phyloP scores from a whole-genome alignment of 1,284 basidiomycete genomes.

The Cryptococcus wingfieldii region DNA sequence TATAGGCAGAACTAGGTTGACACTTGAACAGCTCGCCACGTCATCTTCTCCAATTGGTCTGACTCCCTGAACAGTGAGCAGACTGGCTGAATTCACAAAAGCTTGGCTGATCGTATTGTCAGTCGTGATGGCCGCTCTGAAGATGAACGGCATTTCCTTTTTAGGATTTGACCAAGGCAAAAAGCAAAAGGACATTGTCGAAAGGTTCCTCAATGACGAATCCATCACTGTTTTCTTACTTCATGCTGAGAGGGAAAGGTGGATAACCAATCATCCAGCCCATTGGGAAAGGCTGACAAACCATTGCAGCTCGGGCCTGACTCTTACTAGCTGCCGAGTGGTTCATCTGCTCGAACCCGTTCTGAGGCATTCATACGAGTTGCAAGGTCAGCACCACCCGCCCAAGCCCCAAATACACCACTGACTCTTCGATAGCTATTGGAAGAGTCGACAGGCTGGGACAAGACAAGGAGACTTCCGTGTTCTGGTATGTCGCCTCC shows the following conservation, averaged over 20 bases:
- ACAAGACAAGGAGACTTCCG: constrained; percentile 41
- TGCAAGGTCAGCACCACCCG: constrained; percentile 33
- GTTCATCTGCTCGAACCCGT: constrained; percentile 50
- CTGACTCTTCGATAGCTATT: constrained; percentile 26
- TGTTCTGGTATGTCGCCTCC: constrained; percentile 36
- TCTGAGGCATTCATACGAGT: constrained; percentile 46
- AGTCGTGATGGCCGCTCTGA: constrained; percentile 44
- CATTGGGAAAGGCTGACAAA: background rate
- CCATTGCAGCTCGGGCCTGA: constrained; percentile 39
- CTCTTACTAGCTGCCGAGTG: constrained; percentile 44
- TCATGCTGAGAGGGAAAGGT: constrained; percentile 47
- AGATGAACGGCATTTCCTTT: constrained; percentile 35
- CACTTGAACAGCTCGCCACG: constrained; percentile 30
- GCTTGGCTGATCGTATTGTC: background rate
- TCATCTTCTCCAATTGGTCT: constrained; percentile 47
- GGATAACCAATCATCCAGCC: background rate
- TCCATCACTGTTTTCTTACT: constrained; percentile 44
- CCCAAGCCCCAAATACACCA: background rate
- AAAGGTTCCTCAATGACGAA: constrained; percentile 38
- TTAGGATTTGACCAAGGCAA: constrained; percentile 33
- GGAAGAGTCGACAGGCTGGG: constrained; percentile 44
- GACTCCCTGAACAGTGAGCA: constrained; percentile 41
- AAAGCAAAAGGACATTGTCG: constrained; percentile 36
- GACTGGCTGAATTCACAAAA: background rate
- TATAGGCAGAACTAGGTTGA: background rate